Base-by-base conservation (phyloP, 129 eudicot species). In the Calendula officinalis region DNA sequence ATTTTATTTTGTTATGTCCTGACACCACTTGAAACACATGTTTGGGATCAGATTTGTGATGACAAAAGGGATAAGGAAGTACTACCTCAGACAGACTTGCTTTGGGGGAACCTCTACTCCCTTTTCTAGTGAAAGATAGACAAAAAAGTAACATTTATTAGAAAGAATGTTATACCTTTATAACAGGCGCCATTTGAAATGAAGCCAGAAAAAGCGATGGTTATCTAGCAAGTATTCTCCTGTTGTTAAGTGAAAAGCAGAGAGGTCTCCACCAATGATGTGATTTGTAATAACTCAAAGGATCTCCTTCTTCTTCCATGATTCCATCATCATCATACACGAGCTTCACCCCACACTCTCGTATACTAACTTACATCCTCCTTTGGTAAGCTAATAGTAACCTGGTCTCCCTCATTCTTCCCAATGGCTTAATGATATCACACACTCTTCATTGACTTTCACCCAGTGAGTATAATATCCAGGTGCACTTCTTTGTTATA, bases 361-460 rank as follows among this genome's bases (percentile, higher is more conserved):
- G 7, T 43, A 22, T 33, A 3, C 56, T 8, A 9, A 6, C 4
- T 7, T 12, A 12, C 58, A 14, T 5, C 3, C 0, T 12, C 42
- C 13, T 45, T 6, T 22, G 38, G 27, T 17, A 8, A 6, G 3
- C 34, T 22, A 40, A 67, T 54, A 3, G 42, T 41, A 68, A 68
- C 2, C 0, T 54, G 6, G 33, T 68, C 73, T 8, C 64, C 73
- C 73, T 68, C 73, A 42, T 68, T 68, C 56, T 3, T 68, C 12
- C 43, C 38, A 65, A 65, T 41, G 56, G 32, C 17, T 65, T 49
- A 54, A 40, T 4, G 35, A 50, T 41, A 15, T 39, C 16, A 49
- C 9, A 34, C 40, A 62, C 5, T 34, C 13, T 41, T 44, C 35
- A 62, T 44, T 40, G 27, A 38, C 52, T 8, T 15, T 6, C 30